Conservation (phyloP, 208 protist genomes). For the Novymonas esmeraldas region DNA sequence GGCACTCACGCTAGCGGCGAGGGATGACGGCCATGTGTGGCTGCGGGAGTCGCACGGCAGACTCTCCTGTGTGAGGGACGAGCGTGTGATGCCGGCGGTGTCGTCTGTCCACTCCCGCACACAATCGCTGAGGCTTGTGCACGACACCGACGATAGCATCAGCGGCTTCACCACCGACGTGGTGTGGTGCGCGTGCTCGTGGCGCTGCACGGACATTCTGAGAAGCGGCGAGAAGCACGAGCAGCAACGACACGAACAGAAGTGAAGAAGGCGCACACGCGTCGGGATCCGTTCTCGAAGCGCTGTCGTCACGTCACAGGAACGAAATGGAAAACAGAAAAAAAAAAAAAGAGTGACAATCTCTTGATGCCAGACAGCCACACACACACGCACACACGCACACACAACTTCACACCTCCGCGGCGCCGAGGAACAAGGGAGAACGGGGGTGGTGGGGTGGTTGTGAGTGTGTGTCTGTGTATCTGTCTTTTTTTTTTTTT, state of each 20-base stretch:
- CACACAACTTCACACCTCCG: no score
- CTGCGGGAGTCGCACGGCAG: conserved; percentile 8
- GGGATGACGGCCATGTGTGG: conserved; percentile 13
- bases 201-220: no score
- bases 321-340: background rate
- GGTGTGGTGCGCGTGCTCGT: background rate
- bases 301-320: no score
- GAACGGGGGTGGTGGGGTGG: no score
- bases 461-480: no score
- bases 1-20: background rate
- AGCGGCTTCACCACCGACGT: background rate
- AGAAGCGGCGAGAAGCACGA: no score
- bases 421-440: no score
- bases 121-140: conserved; percentile 8
- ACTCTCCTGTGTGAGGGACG: conserved; percentile 18
- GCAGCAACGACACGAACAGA: background rate
- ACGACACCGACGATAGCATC: background rate
- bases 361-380: no score
- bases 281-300: no score
- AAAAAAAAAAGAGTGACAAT: background rate
- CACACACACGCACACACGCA: no score
- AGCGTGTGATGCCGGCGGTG: conserved; percentile 20
- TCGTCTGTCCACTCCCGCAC: conserved; percentile 10
- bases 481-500: no score
- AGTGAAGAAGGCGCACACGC: background rate